Evolutionary conservation across 2,329 filamentous ascomycete species (phyloP), one percentile per base, ranked within the genome.

Genomic region (Neonectria punicea): DNA sequence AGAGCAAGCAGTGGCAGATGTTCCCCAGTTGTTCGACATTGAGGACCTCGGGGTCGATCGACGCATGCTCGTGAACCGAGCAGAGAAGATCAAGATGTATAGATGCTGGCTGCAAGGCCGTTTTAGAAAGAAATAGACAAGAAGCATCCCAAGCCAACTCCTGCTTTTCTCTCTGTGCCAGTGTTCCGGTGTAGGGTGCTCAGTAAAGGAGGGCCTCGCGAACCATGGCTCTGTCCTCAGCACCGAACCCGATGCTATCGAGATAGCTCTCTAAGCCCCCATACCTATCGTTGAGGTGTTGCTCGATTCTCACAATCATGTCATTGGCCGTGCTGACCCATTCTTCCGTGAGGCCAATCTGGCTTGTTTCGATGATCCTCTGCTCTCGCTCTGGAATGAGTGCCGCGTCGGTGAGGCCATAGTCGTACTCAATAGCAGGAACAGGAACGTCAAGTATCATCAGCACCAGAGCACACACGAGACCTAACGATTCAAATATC

Each of bases 71-170:
- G 93, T 99, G 61, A 99, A 99, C 78, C 89, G 96, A 69, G 93
- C 94, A 59, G 88, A 91, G 75, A 92, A 94, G 80, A 84, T 97
- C 53, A 99, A 98, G 82, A 99, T 99, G 96, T 98, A 98, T 80
- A 89, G 96, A 66, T 98, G 95, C 83, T 99, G 96, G 94, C 88
- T 97, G 78, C 93, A 97, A 80, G 93, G 92, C 32, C 88, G 89
- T 4, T 97, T 96, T 78, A 88, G 85, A 74, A 95, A 94, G 81
- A 85, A 84, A 82, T 86, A 83, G 76, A 80, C 53, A 70, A 73
- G 30, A 66, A 30, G 67, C 58, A 69, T 69, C 53, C 44, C 34
- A 59, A 71, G 44, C 53, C 58, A 14, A 49, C 7, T 30, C 7
- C 9, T 11, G 13, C 9, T 9, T 16, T 55, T 53, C 25, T n/a